These are phyloP conservation scores for Chaetomium sp. DNA, from an alignment of 2,329 filamentous ascomycete genomes.

Conservation along the genomic window DNA sequence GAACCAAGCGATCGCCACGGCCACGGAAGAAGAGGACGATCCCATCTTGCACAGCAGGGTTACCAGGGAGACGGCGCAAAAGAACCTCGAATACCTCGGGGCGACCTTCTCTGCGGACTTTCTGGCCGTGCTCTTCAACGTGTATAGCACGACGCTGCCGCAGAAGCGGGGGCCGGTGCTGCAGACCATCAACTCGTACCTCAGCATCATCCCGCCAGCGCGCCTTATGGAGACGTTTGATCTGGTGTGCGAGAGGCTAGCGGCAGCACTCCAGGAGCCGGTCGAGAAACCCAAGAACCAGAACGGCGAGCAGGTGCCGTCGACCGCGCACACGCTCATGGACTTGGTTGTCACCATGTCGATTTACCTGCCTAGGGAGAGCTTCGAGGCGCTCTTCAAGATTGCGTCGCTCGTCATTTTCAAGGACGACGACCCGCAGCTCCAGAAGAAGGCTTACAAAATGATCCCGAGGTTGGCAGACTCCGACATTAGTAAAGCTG, in stretches of 20 bases:
- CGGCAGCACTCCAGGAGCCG: slow-evolving; percentile 55
- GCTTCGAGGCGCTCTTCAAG: slow-evolving; percentile 77
- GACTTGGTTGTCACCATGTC: slow-evolving; percentile 95
- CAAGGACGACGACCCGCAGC: slow-evolving; percentile 75
- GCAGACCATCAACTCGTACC: slow-evolving; percentile 88
- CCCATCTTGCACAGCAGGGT: slow-evolving; percentile 73
- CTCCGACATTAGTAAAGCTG: slow-evolving; percentile 69
- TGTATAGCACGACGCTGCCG: slow-evolving; percentile 92
- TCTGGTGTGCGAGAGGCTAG: slow-evolving; percentile 78
- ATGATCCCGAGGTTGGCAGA: slow-evolving; percentile 84
- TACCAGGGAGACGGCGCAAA: slow-evolving; percentile 64
- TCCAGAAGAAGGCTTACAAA: slow-evolving; percentile 99
- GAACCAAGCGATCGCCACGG: slow-evolving; percentile 70
- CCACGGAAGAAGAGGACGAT: slow-evolving; percentile 61
- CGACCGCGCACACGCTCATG: slow-evolving; percentile 90
- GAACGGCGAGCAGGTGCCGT: slow-evolving; percentile 69
- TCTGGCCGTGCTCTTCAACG: slow-evolving; percentile 95
- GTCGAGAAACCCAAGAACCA: slow-evolving; percentile 50
- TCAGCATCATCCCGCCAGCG: slow-evolving; percentile 73
- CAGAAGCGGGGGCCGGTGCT: slow-evolving; percentile 87
- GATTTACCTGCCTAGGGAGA: slow-evolving; percentile 81
- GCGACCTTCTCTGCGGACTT: slow-evolving; percentile 71
- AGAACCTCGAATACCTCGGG: slow-evolving; percentile 76
- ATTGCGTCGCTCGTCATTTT: slow-evolving; percentile 79
- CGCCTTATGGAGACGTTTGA: slow-evolving; percentile 86